Conservation (phyloP, 1,284 basidiomycete species). For the Heterobasidion occidentale region DNA sequence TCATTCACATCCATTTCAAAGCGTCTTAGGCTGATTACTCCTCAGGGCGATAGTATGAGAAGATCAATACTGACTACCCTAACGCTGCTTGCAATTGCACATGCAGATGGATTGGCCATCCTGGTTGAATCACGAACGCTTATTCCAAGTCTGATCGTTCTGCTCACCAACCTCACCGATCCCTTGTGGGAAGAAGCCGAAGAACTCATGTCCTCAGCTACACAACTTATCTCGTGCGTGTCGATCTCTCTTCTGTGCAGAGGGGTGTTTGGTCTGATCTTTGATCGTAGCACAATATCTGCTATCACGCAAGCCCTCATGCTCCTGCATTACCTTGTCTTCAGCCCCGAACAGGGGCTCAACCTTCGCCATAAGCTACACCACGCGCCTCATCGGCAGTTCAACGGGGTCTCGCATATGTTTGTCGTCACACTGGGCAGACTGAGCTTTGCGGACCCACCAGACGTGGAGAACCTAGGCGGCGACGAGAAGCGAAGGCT, state of each 20-base stretch:
- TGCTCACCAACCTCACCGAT: conserved; percentile 41
- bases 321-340: conserved; percentile 55
- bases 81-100: conserved; percentile 43
- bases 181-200: conserved; percentile 63
- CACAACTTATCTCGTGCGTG: conserved; percentile 31
- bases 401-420: conserved; percentile 66
- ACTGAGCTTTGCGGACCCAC: conserved; percentile 63
- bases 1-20: background rate
- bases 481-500: conserved; percentile 32
- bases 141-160: conserved; percentile 54
- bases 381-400: conserved; percentile 39
- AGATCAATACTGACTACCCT: conserved; percentile 47
- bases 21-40: background rate
- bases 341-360: conserved; percentile 32
- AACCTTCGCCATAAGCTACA: conserved; percentile 51
- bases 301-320: conserved; percentile 43
- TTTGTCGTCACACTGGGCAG: conserved; percentile 73
- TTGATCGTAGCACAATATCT: conserved; percentile 34
- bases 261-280: background rate
- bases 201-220: conserved; percentile 29
- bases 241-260: background rate
- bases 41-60: conserved; percentile 36
- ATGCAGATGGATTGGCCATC: conserved; percentile 38
- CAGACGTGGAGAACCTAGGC: conserved; percentile 44
- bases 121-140: conserved; percentile 46